Evolutionary conservation across 1,139 yeast genomes (phyloP), one percentile per base, ranked within the genome.

Genomic region (Wickerhamomyces sp.): DNA sequence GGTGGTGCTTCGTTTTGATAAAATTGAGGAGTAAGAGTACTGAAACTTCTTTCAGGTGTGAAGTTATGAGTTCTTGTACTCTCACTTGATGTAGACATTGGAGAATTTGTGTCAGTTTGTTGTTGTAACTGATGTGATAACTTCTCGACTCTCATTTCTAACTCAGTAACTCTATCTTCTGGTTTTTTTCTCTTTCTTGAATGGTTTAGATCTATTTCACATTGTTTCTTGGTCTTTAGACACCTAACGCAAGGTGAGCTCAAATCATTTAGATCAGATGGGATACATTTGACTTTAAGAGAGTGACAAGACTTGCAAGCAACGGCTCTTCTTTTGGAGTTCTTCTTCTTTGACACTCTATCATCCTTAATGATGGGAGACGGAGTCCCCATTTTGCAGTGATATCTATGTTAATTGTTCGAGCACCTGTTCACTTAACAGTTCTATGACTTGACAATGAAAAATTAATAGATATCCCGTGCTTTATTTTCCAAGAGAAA

Each of bases 231-330:
- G 27, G 85, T 73, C 60, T 81, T 86, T 33, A 76, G 53, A 61
- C 97, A 90, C 42, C 96, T 72, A 9, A 76, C 66, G 64, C 97
- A 90, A 0, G 93, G 79, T 69, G 81, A 53, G 1, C 42, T 38
- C 23, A 51, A 34, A 40, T 78, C 73, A 13, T 66, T 55, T 0
- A 75, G 71, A 59, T 85, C 84, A 1, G 84, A 71, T 0, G 95
- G 94, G 11, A 84, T 80, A 62, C 96, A 89, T 54, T 84, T 81
- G 34, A 88, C 95, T 58, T 89, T 89, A 43, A 88, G 71, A 1
- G 85, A 63, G 58, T 89, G 95, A 61, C 96, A 89, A 45, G 83
- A 76, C 46, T 81, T 83, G 63, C 96, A 89, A 1, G 96, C 96
- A 44, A 76, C 76, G 2, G 79, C 61, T 39, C 77, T 55, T 41